phyloP scores from a whole-genome alignment of 2,329 filamentous ascomycete species.

The Trichoderma breve region DNA sequence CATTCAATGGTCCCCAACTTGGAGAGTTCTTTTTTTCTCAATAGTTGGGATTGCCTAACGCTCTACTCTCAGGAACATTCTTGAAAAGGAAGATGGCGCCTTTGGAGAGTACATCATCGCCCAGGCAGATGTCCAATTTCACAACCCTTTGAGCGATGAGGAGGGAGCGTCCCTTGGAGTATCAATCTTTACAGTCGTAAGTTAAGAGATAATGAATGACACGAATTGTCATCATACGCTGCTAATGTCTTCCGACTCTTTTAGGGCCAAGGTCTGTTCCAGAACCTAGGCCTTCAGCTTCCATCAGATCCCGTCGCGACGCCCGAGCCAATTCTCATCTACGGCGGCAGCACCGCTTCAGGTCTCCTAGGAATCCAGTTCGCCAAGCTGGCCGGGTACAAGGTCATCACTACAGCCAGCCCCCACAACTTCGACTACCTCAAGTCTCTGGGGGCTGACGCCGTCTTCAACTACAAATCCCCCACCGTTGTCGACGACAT shows the following conservation, averaged over 20 bases:
- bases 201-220: background rate
- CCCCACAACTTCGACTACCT: constrained; percentile 38
- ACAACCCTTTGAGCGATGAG: constrained; percentile 47
- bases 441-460: constrained; percentile 43
- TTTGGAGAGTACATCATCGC: constrained; percentile 41
- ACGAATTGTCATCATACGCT: background rate
- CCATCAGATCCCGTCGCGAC: constrained; percentile 42
- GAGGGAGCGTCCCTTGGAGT: constrained; percentile 46
- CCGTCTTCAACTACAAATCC: constrained; percentile 46
- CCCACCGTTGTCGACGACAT: constrained; percentile 28
- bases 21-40: background rate
- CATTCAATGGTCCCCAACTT: background rate
- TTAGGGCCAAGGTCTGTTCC: constrained; percentile 41
- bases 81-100: constrained; percentile 41
- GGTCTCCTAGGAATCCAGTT: constrained; percentile 51
- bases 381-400: constrained; percentile 41
- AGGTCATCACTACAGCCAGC: constrained; percentile 41
- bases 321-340: constrained; percentile 42
- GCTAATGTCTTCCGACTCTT: background rate
- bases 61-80: background rate
- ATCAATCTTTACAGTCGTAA: constrained; percentile 39
- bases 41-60: background rate
- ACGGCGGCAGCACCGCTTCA: constrained; percentile 54
- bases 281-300: constrained; percentile 43
- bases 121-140: constrained; percentile 42